Base-by-base conservation (phyloP, 768 basidiomycete species). In the Lactarius sanguifluus region DNA sequence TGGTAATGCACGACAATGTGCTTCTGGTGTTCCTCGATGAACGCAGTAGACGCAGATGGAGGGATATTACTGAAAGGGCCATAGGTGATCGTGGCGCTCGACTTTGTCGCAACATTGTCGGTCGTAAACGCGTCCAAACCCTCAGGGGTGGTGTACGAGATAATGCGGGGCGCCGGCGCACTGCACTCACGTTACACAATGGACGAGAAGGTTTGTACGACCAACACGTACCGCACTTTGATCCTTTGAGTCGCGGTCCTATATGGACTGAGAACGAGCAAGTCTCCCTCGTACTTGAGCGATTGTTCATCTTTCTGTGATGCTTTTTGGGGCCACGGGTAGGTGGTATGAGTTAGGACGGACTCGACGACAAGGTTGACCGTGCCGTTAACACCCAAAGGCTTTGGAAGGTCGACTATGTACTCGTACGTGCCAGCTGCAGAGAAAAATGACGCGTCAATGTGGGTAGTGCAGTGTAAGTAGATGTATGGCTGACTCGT, bases 201-300 rank as follows among this genome's bases (percentile, higher is more conserved):
- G 15, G n/a, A 25, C 30, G 28, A 36, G 32, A 55, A 41, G 54
- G 56, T 28, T 5, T 23, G 30, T 34, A 38, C 62, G 50, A 61
- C 52, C 5, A 61, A 25, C 16, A 78, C 88, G 56, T 71, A 95
- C 95, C 87, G 87, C 70, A 97, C 76, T 80, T 96, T 97, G 23
- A 92, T 90, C 56, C 93, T 85, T 76, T 96, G 94, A 25, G 91
- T 86, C 55, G 83, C 77, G 28, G 94, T 94, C 38, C 79, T 75
- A 75, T 97, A 98, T 45, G 91, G 91, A 73, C 92, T 95, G 64
- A 93, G 78, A 23, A 96, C 87, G 74, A 94, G 89, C 12, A 94
- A 79, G 75, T 88, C 86, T 0, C 88, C 83, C 59, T 81, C 79
- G 74, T 93, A 96, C 73, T 90, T 86, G 66, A 97, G 81, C 36